A percentile compares a stretch with the other conserved stretches of the same genome.
These are phyloP conservation scores for Ganoderma lingzhi DNA, from an alignment of 1,284 basidiomycete species.

Conservation along the genomic window DNA sequence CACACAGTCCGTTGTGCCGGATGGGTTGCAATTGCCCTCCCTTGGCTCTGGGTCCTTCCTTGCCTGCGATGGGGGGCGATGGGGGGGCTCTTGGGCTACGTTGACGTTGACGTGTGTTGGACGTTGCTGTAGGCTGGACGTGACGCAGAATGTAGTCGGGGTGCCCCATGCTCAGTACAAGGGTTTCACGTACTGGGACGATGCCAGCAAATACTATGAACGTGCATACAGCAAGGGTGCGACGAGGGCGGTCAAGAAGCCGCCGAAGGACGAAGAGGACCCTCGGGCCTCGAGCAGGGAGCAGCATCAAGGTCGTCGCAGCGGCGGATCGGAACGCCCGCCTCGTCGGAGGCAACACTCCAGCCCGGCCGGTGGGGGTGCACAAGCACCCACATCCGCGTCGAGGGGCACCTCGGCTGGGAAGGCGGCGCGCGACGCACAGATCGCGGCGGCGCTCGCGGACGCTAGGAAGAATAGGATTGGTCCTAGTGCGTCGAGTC, in stretches of 20 bases:
- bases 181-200: conserved; percentile 50
- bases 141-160: conserved; percentile 46
- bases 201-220: conserved; percentile 52
- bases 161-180: conserved; percentile 52
- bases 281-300: neutral
- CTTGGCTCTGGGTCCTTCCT: neutral
- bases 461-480: neutral
- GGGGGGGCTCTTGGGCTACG: neutral
- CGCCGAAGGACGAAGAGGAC: neutral
- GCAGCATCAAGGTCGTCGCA: neutral
- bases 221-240: conserved; percentile 40
- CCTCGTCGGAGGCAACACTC: neutral
- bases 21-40: neutral
- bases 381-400: neutral
- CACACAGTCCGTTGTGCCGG: conserved; percentile 8
- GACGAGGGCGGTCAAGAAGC: conserved; percentile 24
- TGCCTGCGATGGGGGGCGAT: neutral
- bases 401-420: conserved; percentile 1
- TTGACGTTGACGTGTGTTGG: conserved; percentile 2
- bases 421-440: conserved; percentile 19
- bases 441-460: conserved; percentile 13
- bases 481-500: conserved; percentile 1
- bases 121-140: conserved; percentile 51
- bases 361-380: neutral
- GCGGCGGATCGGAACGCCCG: neutral